Evolutionary conservation across 805 yeast species (phyloP).

Genomic region (Ascoidea tarda): DNA sequence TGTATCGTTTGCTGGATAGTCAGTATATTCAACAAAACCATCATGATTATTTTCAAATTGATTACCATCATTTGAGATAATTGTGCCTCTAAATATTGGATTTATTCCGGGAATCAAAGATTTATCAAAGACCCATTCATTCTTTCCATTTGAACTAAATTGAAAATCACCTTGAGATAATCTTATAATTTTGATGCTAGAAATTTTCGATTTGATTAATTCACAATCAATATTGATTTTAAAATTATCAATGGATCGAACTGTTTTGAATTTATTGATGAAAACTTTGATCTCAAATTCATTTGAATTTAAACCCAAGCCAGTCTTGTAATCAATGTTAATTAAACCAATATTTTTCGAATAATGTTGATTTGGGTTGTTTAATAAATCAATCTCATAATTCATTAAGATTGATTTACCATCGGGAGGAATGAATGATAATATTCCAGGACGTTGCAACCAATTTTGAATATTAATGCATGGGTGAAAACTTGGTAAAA

Average conservation of each 20-base stretch:
- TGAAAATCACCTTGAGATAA: slow-evolving; percentile 69
- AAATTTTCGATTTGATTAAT: slow-evolving; percentile 12
- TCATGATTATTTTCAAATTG: slow-evolving; percentile 10
- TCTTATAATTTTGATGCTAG: slow-evolving; percentile 40
- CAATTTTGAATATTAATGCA: slow-evolving; percentile 47
- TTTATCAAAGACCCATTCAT: slow-evolving; percentile 60
- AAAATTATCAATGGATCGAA: slow-evolving; percentile 33
- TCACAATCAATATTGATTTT: slow-evolving; percentile 25
- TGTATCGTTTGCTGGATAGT: slow-evolving; percentile 4
- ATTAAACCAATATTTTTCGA: slow-evolving; percentile 32
- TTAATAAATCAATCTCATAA: slow-evolving; percentile 43
- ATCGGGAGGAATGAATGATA: slow-evolving; percentile 81
- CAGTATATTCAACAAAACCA: slow-evolving; percentile 8
- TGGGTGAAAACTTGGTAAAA: slow-evolving; percentile 50
- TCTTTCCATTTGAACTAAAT: slow-evolving; percentile 32
- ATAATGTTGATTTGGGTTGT: slow-evolving; percentile 10
- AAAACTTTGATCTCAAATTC: slow-evolving; percentile 51
- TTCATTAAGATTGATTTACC: slow-evolving; percentile 51
- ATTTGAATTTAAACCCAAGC: slow-evolving; percentile 34
- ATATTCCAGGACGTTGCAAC: slow-evolving; percentile 27
- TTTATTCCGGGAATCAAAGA: slow-evolving; percentile 45
- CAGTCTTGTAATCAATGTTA: slow-evolving; percentile 36
- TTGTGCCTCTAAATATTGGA: slow-evolving; percentile 52
- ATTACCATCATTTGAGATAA: slow-evolving; percentile 15
- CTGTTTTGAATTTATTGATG: slow-evolving; percentile 29